Conservation (phyloP, 306 rosid species). For the Cicer cuneatum region DNA sequence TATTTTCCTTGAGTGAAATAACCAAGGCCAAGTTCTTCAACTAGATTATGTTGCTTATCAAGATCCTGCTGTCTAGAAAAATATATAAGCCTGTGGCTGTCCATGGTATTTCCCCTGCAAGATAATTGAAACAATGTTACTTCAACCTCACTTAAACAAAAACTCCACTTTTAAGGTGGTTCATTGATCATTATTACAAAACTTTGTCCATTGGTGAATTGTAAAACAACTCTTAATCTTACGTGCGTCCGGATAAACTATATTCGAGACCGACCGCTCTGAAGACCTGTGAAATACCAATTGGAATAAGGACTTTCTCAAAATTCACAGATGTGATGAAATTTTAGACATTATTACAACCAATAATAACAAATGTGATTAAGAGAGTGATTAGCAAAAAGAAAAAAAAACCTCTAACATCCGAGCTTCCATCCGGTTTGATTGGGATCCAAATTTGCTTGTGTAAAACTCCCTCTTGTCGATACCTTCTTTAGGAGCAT, state of each 20-base stretch:
- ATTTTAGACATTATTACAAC: conserved; percentile 1
- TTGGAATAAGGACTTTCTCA: conserved; percentile 7
- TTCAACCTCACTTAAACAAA: conserved; percentile 23
- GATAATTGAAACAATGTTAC: conserved; percentile 40
- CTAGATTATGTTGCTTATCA: conserved; percentile 79
- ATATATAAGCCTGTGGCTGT: conserved; percentile 88
- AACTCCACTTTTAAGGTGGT: conserved; percentile 13
- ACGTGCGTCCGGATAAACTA: conserved; percentile 78
- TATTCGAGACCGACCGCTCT: conserved; percentile 60
- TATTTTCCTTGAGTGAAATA: conserved; percentile 87
- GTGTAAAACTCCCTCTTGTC: conserved; percentile 66
- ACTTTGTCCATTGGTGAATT: conserved; percentile 35
- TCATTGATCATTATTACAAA: conserved; percentile 2
- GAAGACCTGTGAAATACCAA: conserved; percentile 67
- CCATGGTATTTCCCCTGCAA: conserved; percentile 82
- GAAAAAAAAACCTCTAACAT: conserved; percentile 70
- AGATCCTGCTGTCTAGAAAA: conserved; percentile 73
- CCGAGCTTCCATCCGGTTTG: conserved; percentile 66
- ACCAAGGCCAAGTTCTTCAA: conserved; percentile 76
- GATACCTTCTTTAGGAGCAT: conserved; percentile 84
- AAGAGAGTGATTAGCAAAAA: conserved; percentile 5
- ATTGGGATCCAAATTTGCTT: conserved; percentile 67
- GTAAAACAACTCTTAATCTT: conserved; percentile 51
- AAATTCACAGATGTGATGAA: conserved; percentile 23
- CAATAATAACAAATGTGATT: conserved; percentile 9